Conservation (phyloP, 106 monocot genomes). For the Dendrobium officinale region DNA sequence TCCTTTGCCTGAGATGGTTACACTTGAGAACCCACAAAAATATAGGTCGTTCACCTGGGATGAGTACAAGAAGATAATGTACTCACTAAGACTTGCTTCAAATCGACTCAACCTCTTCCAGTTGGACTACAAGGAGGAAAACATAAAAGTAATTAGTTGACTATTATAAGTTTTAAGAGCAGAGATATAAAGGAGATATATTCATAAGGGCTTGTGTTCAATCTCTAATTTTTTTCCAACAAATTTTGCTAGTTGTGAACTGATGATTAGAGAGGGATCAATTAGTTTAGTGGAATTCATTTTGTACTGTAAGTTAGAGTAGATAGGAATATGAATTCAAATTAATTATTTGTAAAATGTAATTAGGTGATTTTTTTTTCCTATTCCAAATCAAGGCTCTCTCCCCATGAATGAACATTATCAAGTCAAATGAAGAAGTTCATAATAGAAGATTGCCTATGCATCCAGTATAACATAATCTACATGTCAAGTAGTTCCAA, state of each 20-base stretch:
- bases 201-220: neutral
- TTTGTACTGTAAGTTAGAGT: neutral
- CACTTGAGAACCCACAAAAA: conserved; percentile 14
- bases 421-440: too few relatives aligned
- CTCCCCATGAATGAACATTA: too few relatives aligned
- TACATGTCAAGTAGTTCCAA: too few relatives aligned
- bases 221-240: neutral
- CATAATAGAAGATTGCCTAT: too few relatives aligned
- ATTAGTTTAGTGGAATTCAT: neutral
- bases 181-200: neutral
- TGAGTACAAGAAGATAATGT: conserved; percentile 88
- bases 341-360: neutral
- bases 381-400: too few relatives aligned
- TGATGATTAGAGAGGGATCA: neutral
- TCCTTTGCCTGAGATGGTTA: conserved; percentile 47
- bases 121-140: conserved; percentile 3
- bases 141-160: neutral
- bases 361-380: neutral
- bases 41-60: conserved; percentile 80
- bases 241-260: neutral
- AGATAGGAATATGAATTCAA: neutral
- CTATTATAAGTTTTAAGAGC: neutral
- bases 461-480: too few relatives aligned
- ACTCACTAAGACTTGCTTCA: conserved; percentile 51
- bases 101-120: conserved; percentile 57